Percentiles rank a stretch among this genome's conserved stretches.
Evolutionary conservation across 257 asterid genomes (phyloP).

Genomic region (Coffea canephora): DNA sequence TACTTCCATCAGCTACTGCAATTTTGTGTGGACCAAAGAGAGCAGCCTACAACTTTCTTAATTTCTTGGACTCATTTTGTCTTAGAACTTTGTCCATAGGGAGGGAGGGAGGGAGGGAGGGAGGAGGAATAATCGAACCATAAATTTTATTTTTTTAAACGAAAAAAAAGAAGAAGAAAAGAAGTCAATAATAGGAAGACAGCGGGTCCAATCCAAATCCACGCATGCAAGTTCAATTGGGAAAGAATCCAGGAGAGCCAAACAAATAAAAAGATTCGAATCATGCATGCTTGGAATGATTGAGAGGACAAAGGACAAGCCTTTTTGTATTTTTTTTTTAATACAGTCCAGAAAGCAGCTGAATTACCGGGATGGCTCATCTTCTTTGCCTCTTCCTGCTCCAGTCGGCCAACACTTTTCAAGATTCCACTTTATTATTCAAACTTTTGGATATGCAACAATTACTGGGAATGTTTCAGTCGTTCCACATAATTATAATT

Average conservation of each 20-base stretch:
- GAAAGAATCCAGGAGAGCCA: conserved; percentile 16
- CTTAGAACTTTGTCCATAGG: neutral
- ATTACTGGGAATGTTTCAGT: neutral
- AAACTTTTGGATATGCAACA: neutral
- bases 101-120: too few species aligned
- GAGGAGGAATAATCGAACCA: too few species aligned
- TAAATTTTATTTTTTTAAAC: too few species aligned
- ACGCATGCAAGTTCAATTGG: conserved; percentile 4
- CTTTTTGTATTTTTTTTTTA: conserved; percentile 1
- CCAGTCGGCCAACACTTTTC: conserved; percentile 40
- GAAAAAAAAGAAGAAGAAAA: neutral
- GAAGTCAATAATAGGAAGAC: neutral
- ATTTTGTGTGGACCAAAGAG: neutral
- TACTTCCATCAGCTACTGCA: neutral
- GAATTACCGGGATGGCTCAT: conserved; percentile 48
- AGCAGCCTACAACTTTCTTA: neutral
- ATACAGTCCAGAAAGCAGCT: conserved; percentile 17
- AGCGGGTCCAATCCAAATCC: conserved; percentile 11
- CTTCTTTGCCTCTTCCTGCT: conserved; percentile 31
- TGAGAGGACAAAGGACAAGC: conserved; percentile 5
- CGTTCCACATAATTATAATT: neutral
- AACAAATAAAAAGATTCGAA: conserved; percentile 22
- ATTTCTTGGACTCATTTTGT: neutral
- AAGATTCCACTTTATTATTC: conserved; percentile 33
- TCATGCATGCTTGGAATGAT: conserved; percentile 24